These are phyloP conservation scores for Colletotrichum eremochloae DNA, from an alignment of 2,329 filamentous ascomycete species.

Conservation along the genomic window DNA sequence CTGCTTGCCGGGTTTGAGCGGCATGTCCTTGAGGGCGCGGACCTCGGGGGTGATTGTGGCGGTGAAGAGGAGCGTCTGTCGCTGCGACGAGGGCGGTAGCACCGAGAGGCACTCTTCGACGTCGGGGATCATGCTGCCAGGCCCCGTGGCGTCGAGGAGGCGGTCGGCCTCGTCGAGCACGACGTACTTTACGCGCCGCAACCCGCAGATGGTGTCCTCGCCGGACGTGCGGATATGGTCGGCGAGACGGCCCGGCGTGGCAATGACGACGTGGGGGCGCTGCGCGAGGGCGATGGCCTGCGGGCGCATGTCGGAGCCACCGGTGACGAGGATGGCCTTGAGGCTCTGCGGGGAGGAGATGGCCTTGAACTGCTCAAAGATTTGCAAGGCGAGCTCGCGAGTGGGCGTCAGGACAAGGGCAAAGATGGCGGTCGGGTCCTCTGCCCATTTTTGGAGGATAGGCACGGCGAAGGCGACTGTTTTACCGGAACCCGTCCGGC, in stretches of 20 bases:
- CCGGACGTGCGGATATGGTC: slow-evolving; percentile 95
- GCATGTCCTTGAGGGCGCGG: slow-evolving; percentile 83
- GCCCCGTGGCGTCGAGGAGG: slow-evolving; percentile 78
- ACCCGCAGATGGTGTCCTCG: slow-evolving; percentile 86
- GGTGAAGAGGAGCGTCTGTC: slow-evolving; percentile 97
- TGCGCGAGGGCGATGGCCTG: slow-evolving; percentile 88
- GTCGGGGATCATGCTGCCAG: slow-evolving; percentile 93
- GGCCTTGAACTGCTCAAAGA: slow-evolving; percentile 95
- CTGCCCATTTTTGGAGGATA: slow-evolving; percentile 92
- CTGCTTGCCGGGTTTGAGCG: slow-evolving; percentile 75
- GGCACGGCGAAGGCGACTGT: slow-evolving; percentile 96
- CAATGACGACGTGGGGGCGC: slow-evolving; percentile 91
- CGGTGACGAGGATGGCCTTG: slow-evolving; percentile 90
- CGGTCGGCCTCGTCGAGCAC: slow-evolving; percentile 97
- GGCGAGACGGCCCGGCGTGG: slow-evolving; percentile 91
- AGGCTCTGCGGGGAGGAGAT: slow-evolving; percentile 90
- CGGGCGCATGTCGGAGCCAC: slow-evolving; percentile 90
- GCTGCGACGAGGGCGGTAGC: slow-evolving; percentile 80
- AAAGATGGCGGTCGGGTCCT: slow-evolving; percentile 93
- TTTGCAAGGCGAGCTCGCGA: slow-evolving; percentile 92
- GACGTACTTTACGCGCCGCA: slow-evolving; percentile 84
- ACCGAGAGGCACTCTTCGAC: slow-evolving; percentile 88
- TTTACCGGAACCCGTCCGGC: slow-evolving; percentile 95
- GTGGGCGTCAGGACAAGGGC: slow-evolving; percentile 91
- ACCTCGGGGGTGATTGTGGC: slow-evolving; percentile 96